Conservation (phyloP, 2,329 filamentous ascomycete genomes). For the Albifimbria verrucaria region DNA sequence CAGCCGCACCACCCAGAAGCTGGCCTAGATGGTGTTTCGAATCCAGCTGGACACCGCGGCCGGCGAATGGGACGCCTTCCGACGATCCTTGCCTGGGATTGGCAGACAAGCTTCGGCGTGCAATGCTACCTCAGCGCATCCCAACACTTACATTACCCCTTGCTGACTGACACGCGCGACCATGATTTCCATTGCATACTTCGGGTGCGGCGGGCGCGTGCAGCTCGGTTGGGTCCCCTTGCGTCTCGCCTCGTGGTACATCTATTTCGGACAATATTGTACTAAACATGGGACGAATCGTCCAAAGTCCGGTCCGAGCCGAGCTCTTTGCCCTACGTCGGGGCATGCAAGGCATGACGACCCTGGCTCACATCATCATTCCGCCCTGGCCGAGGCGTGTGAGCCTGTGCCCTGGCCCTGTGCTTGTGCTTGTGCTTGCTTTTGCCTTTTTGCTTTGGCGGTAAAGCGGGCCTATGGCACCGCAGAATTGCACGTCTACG, state of each 20-base stretch:
- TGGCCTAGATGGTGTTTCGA: not conserved
- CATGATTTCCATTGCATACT: not conserved
- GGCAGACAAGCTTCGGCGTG: too few species aligned
- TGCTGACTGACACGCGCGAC: not conserved
- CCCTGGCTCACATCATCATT: not conserved
- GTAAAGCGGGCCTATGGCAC: not conserved
- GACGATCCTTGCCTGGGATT: not conserved
- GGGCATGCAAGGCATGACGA: not conserved
- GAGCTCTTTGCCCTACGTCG: not conserved
- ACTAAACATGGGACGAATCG: not conserved
- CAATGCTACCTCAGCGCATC: too few species aligned
- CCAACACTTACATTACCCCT: too few species aligned
- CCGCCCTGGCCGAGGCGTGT: too few species aligned
- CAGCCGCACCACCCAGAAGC: not conserved
- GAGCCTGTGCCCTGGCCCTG: too few species aligned
- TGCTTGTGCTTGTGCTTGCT: slow-evolving; percentile 4
- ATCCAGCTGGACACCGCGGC: not conserved
- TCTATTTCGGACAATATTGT: too few species aligned
- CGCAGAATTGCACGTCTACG: not conserved
- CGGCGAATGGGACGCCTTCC: not conserved
- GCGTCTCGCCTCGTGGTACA: too few species aligned
- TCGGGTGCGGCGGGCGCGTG: too few species aligned
- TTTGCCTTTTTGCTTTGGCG: not conserved
- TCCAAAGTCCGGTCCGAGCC: not conserved
- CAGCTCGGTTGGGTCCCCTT: too few species aligned